Evolutionary conservation across 106 monocot species (phyloP).

Genomic region (Iris macrosiphon): DNA sequence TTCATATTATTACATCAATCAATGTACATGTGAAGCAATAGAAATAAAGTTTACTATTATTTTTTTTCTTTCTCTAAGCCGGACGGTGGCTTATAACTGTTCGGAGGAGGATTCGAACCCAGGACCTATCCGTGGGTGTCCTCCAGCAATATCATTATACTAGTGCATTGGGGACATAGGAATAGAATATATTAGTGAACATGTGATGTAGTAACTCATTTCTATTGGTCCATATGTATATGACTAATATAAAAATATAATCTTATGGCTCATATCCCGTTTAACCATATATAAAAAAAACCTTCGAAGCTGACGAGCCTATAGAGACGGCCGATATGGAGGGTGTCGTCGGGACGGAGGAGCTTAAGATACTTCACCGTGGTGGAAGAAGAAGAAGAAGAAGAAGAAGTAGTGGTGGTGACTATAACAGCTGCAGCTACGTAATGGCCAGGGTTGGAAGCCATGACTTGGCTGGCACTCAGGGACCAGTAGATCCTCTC

Average conservation of each 20-base stretch:
- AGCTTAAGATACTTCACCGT: constrained; percentile 41
- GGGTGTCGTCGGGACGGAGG: constrained; percentile 45
- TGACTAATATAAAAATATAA: background rate
- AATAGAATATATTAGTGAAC: too few species aligned
- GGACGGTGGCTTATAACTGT: too few species aligned
- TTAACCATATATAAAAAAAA: background rate
- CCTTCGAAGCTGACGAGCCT: constrained; percentile 51
- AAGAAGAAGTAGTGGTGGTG: background rate
- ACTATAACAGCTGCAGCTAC: constrained; percentile 49
- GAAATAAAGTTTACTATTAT: too few species aligned
- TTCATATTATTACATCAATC: too few species aligned
- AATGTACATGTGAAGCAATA: too few species aligned
- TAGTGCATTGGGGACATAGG: too few species aligned
- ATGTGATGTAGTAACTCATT: too few species aligned
- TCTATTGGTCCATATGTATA: too few species aligned
- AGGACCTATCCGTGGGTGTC: too few species aligned
- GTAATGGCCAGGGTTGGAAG: constrained; percentile 55
- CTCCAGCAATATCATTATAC: too few species aligned
- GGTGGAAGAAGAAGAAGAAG: background rate
- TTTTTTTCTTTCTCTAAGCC: too few species aligned
- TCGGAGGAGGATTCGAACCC: too few species aligned
- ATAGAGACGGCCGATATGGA: constrained; percentile 45
- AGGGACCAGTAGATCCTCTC: constrained; percentile 42
- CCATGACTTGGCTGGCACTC: constrained; percentile 46
- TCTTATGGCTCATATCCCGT: background rate